Percentiles rank a stretch among this genome's conserved stretches.
These are phyloP conservation scores for Papiliotrema flavescens DNA, from an alignment of 1,284 basidiomycete genomes.

Conservation along the genomic window DNA sequence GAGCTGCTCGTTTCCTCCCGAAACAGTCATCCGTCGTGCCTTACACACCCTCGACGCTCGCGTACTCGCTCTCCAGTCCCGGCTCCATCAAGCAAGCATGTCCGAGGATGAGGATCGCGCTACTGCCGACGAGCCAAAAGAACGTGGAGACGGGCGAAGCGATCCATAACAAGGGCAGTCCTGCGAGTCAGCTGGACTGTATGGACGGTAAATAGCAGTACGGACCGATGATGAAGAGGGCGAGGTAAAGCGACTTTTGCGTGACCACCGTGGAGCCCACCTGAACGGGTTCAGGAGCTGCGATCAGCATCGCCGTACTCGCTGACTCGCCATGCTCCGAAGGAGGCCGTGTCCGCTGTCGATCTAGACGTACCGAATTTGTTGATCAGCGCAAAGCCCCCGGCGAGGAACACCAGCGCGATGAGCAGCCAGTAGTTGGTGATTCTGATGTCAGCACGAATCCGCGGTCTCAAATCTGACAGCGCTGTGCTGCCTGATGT, in stretches of 20 bases:
- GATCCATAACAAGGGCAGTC: conserved; percentile 44
- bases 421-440: conserved; percentile 77
- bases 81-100: conserved; percentile 57
- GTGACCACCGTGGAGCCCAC: conserved; percentile 40
- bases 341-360: no score
- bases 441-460: conserved; percentile 44
- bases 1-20: no score
- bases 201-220: not conserved
- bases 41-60: conserved; percentile 24
- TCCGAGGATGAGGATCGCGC: conserved; percentile 49
- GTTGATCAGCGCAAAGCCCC: conserved; percentile 87
- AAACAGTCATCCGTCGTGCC: not conserved
- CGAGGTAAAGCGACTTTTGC: conserved; percentile 62
- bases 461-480: not conserved
- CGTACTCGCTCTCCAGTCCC: conserved; percentile 49
- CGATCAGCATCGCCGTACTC: no score
- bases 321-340: not conserved
- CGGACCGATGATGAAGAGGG: conserved; percentile 45
- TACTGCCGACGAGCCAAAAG: conserved; percentile 48
- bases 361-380: conserved; percentile 74
- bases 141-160: conserved; percentile 47
- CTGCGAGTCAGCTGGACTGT: conserved; percentile 3
- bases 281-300: conserved; percentile 1
- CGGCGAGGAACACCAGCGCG: conserved; percentile 80
- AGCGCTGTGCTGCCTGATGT: not conserved